Evolutionary conservation across 1,284 basidiomycete species (phyloP).

Genomic region (Ceraceosorus bombacis): DNA sequence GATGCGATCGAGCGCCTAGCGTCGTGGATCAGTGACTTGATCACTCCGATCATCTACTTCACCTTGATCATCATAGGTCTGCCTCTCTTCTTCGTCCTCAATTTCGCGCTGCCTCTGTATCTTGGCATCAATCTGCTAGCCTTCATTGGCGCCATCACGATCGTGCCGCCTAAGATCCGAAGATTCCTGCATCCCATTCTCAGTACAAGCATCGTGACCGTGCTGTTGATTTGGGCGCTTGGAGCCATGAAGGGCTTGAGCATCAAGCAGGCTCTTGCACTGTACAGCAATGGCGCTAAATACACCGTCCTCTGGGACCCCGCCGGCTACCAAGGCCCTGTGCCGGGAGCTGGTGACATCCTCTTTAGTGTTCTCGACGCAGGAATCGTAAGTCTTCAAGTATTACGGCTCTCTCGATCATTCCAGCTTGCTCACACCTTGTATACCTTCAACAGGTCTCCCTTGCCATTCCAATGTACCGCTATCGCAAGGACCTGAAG

Average conservation of each 20-base stretch:
- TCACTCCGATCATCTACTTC: constrained; percentile 24
- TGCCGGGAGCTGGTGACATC: constrained; percentile 38
- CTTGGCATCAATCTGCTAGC: constrained; percentile 32
- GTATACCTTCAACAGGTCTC: constrained; percentile 1
- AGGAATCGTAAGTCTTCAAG: constrained; percentile 20
- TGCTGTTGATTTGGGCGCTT: constrained; percentile 34
- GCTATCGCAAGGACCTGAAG: constrained; percentile 31
- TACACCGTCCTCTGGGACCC: constrained; percentile 27
- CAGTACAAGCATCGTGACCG: constrained; percentile 28
- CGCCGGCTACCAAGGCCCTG: constrained; percentile 26
- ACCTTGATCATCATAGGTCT: constrained; percentile 28
- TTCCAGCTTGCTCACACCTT: no score
- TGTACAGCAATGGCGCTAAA: constrained; percentile 28
- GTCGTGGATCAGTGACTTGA: constrained; percentile 16
- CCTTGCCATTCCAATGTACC: constrained; percentile 37
- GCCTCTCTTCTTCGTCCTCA: constrained; percentile 25
- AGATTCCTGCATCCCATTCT: constrained; percentile 38
- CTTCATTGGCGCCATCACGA: constrained; percentile 27
- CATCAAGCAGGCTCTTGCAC: constrained; percentile 19
- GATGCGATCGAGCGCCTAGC: constrained; percentile 34
- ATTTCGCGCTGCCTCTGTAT: constrained; percentile 36
- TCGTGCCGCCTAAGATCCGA: constrained; percentile 27
- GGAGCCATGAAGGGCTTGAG: constrained; percentile 20
- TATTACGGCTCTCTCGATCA: no score
- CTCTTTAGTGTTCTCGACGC: constrained; percentile 35